phyloP scores from a whole-genome alignment of 495 filamentous ascomycete species.

The Penicillium pulvis region DNA sequence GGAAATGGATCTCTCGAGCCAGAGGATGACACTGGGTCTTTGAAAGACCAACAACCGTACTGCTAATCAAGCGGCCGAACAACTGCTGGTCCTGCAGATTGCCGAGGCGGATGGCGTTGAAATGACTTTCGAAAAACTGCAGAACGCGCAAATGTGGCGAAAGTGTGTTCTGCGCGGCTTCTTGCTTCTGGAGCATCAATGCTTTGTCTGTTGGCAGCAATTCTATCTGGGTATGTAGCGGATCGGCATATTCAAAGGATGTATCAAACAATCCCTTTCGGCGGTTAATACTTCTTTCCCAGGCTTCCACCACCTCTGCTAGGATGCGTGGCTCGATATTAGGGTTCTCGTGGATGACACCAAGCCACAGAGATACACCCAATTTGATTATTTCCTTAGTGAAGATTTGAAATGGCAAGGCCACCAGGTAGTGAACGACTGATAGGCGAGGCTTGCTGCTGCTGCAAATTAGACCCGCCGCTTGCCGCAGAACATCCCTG shows the following conservation, averaged over 20 bases:
- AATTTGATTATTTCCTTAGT: slow-evolving; percentile 94
- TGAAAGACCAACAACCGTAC: slow-evolving; percentile 72
- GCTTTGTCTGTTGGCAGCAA: slow-evolving; percentile 88
- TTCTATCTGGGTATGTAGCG: slow-evolving; percentile 88
- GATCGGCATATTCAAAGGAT: slow-evolving; percentile 71
- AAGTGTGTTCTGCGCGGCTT: slow-evolving; percentile 74
- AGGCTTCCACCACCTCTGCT: slow-evolving; percentile 79
- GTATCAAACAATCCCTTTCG: slow-evolving; percentile 79
- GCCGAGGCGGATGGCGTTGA: slow-evolving; percentile 82
- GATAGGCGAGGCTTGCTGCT: slow-evolving; percentile 69
- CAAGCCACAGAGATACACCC: slow-evolving; percentile 92
- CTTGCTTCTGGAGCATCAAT: slow-evolving; percentile 70
- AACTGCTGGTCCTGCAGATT: slow-evolving; percentile 76
- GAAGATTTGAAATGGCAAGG: slow-evolving; percentile 88
- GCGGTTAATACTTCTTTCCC: slow-evolving; percentile 78
- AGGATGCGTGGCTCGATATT: slow-evolving; percentile 80
- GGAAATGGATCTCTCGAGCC: slow-evolving; percentile 86
- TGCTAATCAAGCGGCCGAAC: slow-evolving; percentile 75
- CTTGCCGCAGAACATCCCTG: slow-evolving; percentile 75
- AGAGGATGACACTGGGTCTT: slow-evolving; percentile 77
- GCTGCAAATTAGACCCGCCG: slow-evolving; percentile 81
- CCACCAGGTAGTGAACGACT: slow-evolving; percentile 81
- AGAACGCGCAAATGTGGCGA: slow-evolving; percentile 83
- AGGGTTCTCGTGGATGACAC: slow-evolving; percentile 95
- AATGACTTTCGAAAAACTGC: slow-evolving; percentile 91